phyloP scores from a whole-genome alignment of 108 stramenopile genomes.

The Skeletonema marinoi region DNA sequence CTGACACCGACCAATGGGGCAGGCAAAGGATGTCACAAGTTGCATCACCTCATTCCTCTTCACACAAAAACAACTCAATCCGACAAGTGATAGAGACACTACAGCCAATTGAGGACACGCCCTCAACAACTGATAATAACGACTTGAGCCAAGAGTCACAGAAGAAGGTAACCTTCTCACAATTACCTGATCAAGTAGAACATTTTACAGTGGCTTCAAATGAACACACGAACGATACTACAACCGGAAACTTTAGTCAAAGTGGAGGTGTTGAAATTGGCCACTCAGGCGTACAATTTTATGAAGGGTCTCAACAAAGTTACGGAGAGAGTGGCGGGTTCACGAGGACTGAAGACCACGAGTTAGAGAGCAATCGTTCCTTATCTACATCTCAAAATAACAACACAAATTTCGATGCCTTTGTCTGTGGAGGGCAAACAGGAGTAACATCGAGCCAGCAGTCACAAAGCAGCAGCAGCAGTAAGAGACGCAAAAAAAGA shows the following conservation, averaged over 20 bases:
- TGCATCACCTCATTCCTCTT: conserved; percentile 7
- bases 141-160: neutral
- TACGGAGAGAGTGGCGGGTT: neutral
- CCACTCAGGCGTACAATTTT: neutral
- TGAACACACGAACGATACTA: neutral
- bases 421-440: neutral
- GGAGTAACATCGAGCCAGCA: neutral
- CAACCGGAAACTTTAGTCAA: too few relatives aligned
- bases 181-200: neutral
- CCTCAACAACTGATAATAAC: neutral
- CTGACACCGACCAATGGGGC: conserved; percentile 23
- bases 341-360: neutral
- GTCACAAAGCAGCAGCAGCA: neutral
- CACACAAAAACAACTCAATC: neutral
- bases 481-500: conserved; percentile 6
- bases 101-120: neutral
- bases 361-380: neutral
- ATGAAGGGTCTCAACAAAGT: neutral
- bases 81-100: conserved; percentile 2
- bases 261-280: neutral
- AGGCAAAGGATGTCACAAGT: conserved; percentile 29
- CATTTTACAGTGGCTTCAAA: neutral
- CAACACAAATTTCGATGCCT: neutral
- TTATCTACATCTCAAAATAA: neutral
- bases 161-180: neutral